Conservation (phyloP, 306 rosid genomes). For the Cucumis sativus region Cucumber_9930_V3 NC_026659.2:1431501-1432000, state of each 20-base stretch:
- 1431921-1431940: not conserved
- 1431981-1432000: not conserved
- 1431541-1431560: not conserved
- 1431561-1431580: not conserved
- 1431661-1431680: not conserved
- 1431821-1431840: not conserved
- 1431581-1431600: not conserved
- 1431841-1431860: not conserved
- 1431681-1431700: not conserved
- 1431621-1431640: not conserved
- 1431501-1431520: not conserved
- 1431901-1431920: not conserved
- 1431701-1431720: not conserved
- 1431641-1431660: not conserved
- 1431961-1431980: not conserved
- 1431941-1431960: not conserved
- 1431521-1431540: not conserved
- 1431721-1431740: not conserved
- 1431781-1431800: not conserved
- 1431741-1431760: not conserved
- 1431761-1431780: not conserved
- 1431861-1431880: not conserved
- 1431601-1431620: not conserved
- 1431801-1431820: not conserved
- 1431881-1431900: not conserved